Percentiles rank a stretch among this genome's conserved stretches.
These are phyloP conservation scores for Sporothrix brasiliensis DNA, from an alignment of 2,329 filamentous ascomycete genomes.

Conservation along the genomic window DNA sequence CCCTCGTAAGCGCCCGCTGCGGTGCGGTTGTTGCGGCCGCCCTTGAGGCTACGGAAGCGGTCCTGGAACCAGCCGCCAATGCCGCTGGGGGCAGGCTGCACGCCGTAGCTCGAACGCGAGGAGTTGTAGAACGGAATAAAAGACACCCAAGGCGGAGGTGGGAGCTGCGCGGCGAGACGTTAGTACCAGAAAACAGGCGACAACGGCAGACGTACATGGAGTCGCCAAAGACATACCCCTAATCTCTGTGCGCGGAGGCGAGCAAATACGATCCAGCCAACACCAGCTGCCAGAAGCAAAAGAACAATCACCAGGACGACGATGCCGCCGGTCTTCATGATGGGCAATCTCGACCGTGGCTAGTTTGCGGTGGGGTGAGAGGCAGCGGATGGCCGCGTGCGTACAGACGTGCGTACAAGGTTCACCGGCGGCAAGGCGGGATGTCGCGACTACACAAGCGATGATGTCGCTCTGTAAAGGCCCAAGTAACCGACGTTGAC, in stretches of 20 bases:
- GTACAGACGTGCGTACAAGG: background rate
- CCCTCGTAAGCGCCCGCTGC: slow-evolving; percentile 73
- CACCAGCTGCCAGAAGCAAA: slow-evolving; percentile 57
- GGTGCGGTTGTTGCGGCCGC: slow-evolving; percentile 62
- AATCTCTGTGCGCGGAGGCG: slow-evolving; percentile 72
- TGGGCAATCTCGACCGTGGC: slow-evolving; percentile 34
- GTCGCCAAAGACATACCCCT: slow-evolving; percentile 55
- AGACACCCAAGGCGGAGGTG: slow-evolving; percentile 66
- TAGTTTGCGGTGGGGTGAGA: background rate
- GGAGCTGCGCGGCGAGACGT: slow-evolving; percentile 54
- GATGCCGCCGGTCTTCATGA: slow-evolving; percentile 64
- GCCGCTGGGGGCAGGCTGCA: slow-evolving; percentile 62
- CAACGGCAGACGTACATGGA: background rate
- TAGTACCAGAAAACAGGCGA: background rate
- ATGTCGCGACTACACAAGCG: background rate
- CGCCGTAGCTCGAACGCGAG: slow-evolving; percentile 51
- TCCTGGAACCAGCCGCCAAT: slow-evolving; percentile 73
- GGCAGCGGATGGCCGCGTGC: background rate
- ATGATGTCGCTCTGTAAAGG: background rate
- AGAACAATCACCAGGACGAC: slow-evolving; percentile 74
- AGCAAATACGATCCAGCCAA: slow-evolving; percentile 71
- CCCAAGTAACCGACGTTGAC: background rate
- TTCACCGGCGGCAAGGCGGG: background rate
- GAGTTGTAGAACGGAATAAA: slow-evolving; percentile 71
- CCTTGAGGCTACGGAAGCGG: slow-evolving; percentile 64